Evolutionary conservation across 2,329 filamentous ascomycete species (phyloP).

Genomic region (Ceratocystis eucalypticola): DNA sequence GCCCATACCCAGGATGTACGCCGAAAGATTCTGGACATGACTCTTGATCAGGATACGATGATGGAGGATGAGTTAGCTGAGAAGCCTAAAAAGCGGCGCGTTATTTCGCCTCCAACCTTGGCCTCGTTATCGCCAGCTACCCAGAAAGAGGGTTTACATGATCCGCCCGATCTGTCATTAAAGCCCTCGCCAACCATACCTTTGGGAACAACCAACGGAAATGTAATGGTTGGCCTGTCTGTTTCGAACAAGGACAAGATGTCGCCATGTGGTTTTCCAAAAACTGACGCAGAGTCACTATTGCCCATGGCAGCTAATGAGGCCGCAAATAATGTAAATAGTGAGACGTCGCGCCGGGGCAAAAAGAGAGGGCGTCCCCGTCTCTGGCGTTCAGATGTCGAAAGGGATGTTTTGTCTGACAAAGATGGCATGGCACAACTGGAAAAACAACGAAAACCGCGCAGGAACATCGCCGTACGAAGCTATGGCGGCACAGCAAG

Average conservation of each 20-base stretch:
- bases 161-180: not conserved
- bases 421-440: too few relatives aligned
- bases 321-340: not conserved
- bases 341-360: not conserved
- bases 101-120: not conserved
- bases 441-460: not conserved
- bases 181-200: not conserved
- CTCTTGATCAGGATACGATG: not conserved
- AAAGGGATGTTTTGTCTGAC: not conserved
- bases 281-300: not conserved
- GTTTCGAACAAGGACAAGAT: not conserved
- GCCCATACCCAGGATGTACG: not conserved
- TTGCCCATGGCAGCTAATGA: not conserved
- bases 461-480: not conserved
- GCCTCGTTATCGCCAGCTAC: not conserved
- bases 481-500: not conserved
- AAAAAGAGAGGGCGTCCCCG: not conserved
- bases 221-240: not conserved
- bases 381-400: not conserved
- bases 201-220: too few relatives aligned
- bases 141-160: not conserved
- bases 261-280: not conserved
- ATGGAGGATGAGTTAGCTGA: conserved; percentile 5
- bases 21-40: not conserved
- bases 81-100: conserved; percentile 7